Percentiles rank a stretch among this genome's conserved stretches.
Conservation (phyloP, 1,284 basidiomycete species). For the Irpex sp. region DNA sequence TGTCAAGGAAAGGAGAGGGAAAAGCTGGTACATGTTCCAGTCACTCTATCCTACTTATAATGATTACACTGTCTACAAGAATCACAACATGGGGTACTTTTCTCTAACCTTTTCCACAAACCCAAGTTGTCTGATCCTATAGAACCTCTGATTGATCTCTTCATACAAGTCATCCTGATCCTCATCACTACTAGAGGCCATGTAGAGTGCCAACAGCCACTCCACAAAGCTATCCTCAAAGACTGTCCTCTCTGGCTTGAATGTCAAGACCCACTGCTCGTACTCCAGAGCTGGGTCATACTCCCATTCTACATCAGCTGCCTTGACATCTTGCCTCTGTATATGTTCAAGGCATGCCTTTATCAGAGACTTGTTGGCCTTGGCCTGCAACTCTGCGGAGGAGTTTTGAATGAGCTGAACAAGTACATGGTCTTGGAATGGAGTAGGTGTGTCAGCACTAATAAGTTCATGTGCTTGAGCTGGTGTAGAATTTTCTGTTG, state of each 20-base stretch:
- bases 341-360: neutral
- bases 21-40: no score
- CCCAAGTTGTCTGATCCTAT: neutral
- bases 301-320: neutral
- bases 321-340: neutral
- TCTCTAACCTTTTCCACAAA: neutral
- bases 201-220: neutral
- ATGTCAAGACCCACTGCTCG: neutral
- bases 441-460: no score
- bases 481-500: neutral
- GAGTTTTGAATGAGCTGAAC: neutral
- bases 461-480: no score
- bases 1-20: no score
- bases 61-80: no score
- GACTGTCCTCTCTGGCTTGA: neutral
- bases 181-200: neutral
- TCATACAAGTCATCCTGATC: neutral
- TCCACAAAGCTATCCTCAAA: neutral
- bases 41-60: no score
- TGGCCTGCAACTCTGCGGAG: neutral
- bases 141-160: neutral
- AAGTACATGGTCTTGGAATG: neutral
- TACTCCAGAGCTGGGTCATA: neutral
- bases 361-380: neutral
- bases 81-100: no score